phyloP scores from a whole-genome alignment of 2,329 filamentous ascomycete species.

The Claviceps africana region DNA sequence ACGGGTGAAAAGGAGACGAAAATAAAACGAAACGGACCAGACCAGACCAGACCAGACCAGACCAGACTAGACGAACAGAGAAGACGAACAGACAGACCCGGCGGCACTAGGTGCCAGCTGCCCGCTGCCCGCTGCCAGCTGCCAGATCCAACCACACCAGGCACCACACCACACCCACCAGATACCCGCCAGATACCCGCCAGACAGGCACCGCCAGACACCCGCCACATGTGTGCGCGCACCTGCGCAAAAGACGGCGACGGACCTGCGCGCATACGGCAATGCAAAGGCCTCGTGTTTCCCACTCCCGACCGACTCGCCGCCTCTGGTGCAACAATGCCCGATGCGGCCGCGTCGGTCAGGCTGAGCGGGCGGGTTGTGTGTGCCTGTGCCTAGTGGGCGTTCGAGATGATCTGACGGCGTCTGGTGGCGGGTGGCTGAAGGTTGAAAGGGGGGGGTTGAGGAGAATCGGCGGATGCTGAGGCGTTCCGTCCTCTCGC shows the following conservation, averaged over 20 bases:
- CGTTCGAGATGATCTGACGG: background rate
- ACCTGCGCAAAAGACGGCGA: background rate
- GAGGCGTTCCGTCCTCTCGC: no score
- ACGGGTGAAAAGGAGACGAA: background rate
- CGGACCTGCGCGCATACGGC: background rate
- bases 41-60: background rate
- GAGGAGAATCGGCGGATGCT: no score
- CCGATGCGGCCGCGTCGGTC: background rate
- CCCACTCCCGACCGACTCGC: background rate
- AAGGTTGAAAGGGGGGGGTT: no score
- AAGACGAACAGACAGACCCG: no score
- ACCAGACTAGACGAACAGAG: no score
- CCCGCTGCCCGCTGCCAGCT: no score
- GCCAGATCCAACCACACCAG: background rate
- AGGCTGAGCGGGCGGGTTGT: background rate
- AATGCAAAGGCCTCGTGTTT: background rate
- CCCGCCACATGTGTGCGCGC: background rate
- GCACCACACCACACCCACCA: background rate
- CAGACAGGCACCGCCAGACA: no score
- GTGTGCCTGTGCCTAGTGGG: background rate
- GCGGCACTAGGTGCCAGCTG: no score
- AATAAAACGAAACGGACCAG: background rate
- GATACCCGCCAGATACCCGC: background rate
- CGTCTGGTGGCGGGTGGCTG: background rate
- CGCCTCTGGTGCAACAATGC: background rate